phyloP scores from a whole-genome alignment of 2,329 filamentous ascomycete genomes.

The Ophiostoma ulmi region DNA sequence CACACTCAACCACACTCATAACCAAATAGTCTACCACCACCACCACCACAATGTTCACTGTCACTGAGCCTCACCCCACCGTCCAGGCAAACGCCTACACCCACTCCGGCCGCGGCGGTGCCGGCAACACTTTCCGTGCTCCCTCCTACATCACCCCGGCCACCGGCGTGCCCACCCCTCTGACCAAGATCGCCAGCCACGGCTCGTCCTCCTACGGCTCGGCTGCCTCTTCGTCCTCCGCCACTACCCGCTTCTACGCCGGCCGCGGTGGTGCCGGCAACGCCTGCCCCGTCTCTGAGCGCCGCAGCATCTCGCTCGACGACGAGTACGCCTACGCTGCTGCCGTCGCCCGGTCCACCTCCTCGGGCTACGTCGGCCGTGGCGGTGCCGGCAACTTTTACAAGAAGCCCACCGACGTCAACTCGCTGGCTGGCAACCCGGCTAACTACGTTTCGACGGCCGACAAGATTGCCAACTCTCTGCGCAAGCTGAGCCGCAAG shows the following conservation, averaged over 20 bases:
- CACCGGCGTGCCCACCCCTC: constrained; percentile 48
- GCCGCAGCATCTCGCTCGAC: constrained; percentile 60
- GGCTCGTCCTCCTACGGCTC: constrained; percentile 39
- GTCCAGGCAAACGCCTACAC: constrained; percentile 44
- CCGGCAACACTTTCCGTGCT: constrained; percentile 51
- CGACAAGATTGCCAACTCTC: constrained; percentile 18
- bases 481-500: constrained; percentile 28
- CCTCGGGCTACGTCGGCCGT: constrained; percentile 57
- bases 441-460: constrained; percentile 18
- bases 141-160: constrained; percentile 41
- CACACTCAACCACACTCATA: background rate
- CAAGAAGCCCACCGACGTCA: constrained; percentile 17
- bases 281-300: constrained; percentile 48
- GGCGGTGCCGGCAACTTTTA: constrained; percentile 58
- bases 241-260: constrained; percentile 53
- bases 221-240: constrained; percentile 35
- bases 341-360: constrained; percentile 47
- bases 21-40: background rate
- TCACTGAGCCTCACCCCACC: constrained; percentile 48
- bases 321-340: constrained; percentile 57
- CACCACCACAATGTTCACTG: constrained; percentile 40
- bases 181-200: constrained; percentile 31
- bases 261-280: constrained; percentile 66
- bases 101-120: constrained; percentile 52
- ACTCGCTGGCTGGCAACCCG: background rate